Evolutionary conservation across 805 yeast genomes (phyloP), one percentile per base, ranked within the genome.

Genomic region (Debaryomyces prosopidis): DNA sequence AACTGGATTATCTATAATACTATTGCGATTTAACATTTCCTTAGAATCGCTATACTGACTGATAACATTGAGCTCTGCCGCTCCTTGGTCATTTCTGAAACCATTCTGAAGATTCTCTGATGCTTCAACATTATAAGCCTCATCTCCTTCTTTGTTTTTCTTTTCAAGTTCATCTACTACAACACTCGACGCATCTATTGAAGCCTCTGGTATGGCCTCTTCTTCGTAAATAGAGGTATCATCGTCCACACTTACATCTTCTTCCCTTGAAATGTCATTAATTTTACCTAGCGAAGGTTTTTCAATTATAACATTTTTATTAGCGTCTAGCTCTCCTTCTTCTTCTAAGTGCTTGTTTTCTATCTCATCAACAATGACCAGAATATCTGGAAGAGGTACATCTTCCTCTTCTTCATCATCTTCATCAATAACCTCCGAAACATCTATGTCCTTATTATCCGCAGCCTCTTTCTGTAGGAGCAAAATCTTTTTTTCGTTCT

Each of bases 91-190:
- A 30, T 14, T 30, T 4, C 16, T 33, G 10, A 20, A 10, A 23
- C 30, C 36, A 28, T 41, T 41, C 12, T 16, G 26, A 28, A 27
- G 27, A n/a, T 15, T 10, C 4, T 23, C 31, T 12, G 28, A 15
- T 11, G n/a, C 12, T 4, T 8, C 30, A n/a, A 37, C 20, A 12
- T 9, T 9, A 6, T 32, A 14, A 12, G 2, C 11, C 14, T 12
- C 5, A n/a, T 37, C 43, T 8, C 30, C 40, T 30, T 32, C 17
- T 5, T 11, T 27, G 33, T 16, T 35, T 38, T 31, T 52, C 39
- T 51, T 43, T 33, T 62, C 66, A 7, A 57, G 39, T 37, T 61
- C 68, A 45, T 63, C 68, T 1, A 58, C 66, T 12, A 53, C 52
- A 4, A 59, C 51, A 9, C 50, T 49, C 2, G 56, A 45, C 1